These are phyloP conservation scores for Polyrhizophydium stewartii DNA, from an alignment of 371 early-diverging fungal genomes.

Conservation along the genomic window DNA sequence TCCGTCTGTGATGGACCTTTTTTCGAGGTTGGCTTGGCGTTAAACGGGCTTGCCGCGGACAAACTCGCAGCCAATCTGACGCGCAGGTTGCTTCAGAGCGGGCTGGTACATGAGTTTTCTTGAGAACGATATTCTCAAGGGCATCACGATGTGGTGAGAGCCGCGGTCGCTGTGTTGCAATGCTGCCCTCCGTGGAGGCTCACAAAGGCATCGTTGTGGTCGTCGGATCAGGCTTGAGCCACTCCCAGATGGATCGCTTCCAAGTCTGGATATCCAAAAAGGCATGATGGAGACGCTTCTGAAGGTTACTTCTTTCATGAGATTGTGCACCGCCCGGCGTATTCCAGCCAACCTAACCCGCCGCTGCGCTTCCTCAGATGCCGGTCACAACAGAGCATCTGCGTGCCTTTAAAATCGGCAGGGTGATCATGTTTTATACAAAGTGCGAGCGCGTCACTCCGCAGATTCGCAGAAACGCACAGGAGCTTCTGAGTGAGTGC, in stretches of 20 bases:
- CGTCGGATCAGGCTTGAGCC: conserved; percentile 79
- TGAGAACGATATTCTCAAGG: conserved; percentile 81
- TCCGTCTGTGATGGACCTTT: conserved; percentile 56
- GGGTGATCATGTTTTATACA: conserved; percentile 91
- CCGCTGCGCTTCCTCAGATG: too few relatives aligned
- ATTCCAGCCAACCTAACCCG: too few relatives aligned
- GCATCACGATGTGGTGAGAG: conserved; percentile 72
- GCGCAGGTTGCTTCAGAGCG: neutral
- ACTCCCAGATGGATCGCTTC: conserved; percentile 88
- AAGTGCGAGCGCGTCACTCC: conserved; percentile 81
- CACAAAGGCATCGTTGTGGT: too few relatives aligned
- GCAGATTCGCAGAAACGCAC: conserved; percentile 70
- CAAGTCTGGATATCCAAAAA: conserved; percentile 87
- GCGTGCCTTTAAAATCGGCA: conserved; percentile 85
- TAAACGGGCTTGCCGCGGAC: too few relatives aligned
- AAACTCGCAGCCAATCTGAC: too few relatives aligned
- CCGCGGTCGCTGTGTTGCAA: neutral
- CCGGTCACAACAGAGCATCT: conserved; percentile 38
- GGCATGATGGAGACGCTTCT: conserved; percentile 73
- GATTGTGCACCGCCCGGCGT: too few relatives aligned
- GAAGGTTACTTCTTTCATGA: too few relatives aligned
- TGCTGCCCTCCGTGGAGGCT: too few relatives aligned
- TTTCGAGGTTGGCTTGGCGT: conserved; percentile 63
- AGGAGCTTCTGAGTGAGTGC: conserved; percentile 64
- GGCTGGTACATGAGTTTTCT: conserved; percentile 46